Percentiles rank a stretch among this genome's conserved stretches.
phyloP scores from a whole-genome alignment of 2,329 filamentous ascomycete genomes.

The Epicoccum nigrum region DNA sequence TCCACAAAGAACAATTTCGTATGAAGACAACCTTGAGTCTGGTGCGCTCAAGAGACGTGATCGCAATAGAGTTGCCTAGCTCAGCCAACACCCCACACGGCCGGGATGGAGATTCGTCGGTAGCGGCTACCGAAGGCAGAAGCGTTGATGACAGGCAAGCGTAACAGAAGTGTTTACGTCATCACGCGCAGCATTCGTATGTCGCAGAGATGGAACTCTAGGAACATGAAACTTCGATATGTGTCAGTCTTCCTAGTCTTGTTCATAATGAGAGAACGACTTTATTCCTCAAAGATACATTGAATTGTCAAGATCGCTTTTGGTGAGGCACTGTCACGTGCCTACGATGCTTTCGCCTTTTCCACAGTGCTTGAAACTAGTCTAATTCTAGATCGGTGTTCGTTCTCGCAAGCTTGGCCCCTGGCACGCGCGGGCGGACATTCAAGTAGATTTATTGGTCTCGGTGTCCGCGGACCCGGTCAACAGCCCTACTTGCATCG shows the following conservation, averaged over 20 bases:
- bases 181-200: constrained; percentile 1
- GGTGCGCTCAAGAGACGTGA: not conserved
- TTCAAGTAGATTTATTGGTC: not conserved
- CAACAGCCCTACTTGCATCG: not conserved
- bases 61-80: not conserved
- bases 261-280: too few relatives aligned
- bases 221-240: too few relatives aligned
- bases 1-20: too few relatives aligned
- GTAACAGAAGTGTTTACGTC: constrained; percentile 5
- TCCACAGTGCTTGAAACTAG: not conserved
- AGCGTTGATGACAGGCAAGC: not conserved
- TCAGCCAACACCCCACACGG: not conserved
- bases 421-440: constrained; percentile 1
- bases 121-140: not conserved
- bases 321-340: not conserved
- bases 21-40: too few relatives aligned
- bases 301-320: too few relatives aligned
- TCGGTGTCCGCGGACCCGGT: not conserved
- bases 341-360: not conserved
- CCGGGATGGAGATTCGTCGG: not conserved
- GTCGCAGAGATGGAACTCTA: too few relatives aligned
- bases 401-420: not conserved
- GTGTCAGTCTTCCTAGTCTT: too few relatives aligned
- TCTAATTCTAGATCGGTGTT: not conserved
- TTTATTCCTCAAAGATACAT: too few relatives aligned